These are phyloP conservation scores for Yamadazyma olivae DNA, from an alignment of 805 yeast genomes.

Conservation along the genomic window DNA sequence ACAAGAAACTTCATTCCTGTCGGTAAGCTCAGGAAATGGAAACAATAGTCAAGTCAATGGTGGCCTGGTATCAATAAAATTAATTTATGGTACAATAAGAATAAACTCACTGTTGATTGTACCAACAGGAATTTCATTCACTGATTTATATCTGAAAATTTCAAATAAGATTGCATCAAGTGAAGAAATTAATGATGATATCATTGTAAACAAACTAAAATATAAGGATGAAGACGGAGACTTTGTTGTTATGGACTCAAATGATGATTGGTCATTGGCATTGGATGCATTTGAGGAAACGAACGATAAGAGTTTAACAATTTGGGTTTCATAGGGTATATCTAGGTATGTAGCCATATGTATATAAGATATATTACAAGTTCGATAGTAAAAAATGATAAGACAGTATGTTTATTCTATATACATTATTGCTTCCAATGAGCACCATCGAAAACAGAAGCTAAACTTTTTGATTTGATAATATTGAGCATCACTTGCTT, in stretches of 20 bases:
- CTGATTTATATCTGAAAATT: constrained; percentile 64
- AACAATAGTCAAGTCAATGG: constrained; percentile 1
- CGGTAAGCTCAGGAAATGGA: constrained; percentile 7
- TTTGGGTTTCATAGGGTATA: constrained; percentile 34
- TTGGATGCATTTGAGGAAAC: constrained; percentile 53
- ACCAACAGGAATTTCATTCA: constrained; percentile 25
- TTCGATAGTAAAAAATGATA: no score
- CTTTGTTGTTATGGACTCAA: constrained; percentile 76
- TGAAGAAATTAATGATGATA: constrained; percentile 52
- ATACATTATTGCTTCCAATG: constrained; percentile 14
- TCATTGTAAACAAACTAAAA: constrained; percentile 54
- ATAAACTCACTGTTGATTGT: constrained; percentile 27
- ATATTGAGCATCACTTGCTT: constrained; percentile 30
- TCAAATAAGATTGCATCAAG: constrained; percentile 47
- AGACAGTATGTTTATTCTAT: constrained; percentile 3
- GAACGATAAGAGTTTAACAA: constrained; percentile 25
- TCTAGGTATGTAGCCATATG: no score
- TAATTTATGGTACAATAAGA: constrained; percentile 31
- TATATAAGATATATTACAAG: no score
- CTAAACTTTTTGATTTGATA: constrained; percentile 7
- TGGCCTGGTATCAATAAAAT: constrained; percentile 19
- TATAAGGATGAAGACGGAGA: constrained; percentile 97
- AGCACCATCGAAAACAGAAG: constrained; percentile 12
- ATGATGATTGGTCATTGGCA: constrained; percentile 88
- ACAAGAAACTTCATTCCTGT: constrained; percentile 17